Evolutionary conservation across 495 filamentous ascomycete species (phyloP).

Genomic region (Penicillium robsamsonii): DNA sequence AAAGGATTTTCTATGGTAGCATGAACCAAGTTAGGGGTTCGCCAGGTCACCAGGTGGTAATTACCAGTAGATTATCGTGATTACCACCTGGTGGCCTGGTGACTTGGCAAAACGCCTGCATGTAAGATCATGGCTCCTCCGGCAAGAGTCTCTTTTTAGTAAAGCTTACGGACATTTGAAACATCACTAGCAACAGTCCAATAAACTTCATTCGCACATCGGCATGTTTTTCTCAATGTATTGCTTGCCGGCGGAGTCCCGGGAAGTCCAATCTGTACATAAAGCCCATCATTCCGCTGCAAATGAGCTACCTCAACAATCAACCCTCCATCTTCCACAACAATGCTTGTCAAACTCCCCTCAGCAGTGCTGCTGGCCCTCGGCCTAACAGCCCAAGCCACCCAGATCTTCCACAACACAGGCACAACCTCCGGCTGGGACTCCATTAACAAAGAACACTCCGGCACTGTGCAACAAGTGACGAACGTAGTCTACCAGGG

Average conservation of each 20-base stretch:
- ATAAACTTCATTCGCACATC: background rate
- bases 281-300: background rate
- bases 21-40: background rate
- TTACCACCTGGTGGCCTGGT: too few relatives aligned
- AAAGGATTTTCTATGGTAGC: background rate
- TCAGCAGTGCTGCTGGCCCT: slow-evolving; percentile 1
- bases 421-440: slow-evolving; percentile 52
- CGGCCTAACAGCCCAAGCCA: slow-evolving; percentile 15
- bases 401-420: slow-evolving; percentile 48
- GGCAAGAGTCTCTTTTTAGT: background rate
- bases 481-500: slow-evolving; percentile 46
- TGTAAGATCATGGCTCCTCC: background rate
- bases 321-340: background rate
- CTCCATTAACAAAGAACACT: slow-evolving; percentile 36
- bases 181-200: background rate
- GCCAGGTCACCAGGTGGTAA: too few relatives aligned
- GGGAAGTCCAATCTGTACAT: background rate
- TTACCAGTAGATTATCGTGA: too few relatives aligned
- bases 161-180: background rate
- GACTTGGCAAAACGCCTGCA: too few relatives aligned
- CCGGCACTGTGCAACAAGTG: slow-evolving; percentile 47
- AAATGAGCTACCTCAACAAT: background rate
- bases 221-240: background rate
- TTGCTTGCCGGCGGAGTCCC: background rate
- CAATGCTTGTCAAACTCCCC: background rate